Conservation (phyloP, 1,139 yeast genomes). For the Magnusiomyces ingens region DNA sequence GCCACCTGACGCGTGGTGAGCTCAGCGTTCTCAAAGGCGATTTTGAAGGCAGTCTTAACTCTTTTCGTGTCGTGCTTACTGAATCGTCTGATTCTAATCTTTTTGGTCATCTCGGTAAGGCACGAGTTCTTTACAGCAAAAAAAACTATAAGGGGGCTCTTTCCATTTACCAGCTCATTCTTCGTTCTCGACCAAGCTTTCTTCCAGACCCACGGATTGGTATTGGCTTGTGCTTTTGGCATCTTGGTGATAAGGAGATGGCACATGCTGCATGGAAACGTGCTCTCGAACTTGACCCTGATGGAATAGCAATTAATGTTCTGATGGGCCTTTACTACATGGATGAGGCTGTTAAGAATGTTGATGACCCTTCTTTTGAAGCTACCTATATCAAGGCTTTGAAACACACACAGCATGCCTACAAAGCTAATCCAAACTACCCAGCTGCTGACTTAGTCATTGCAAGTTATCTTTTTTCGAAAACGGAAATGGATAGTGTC, state of each 20-base stretch:
- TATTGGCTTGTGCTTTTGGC: slow-evolving; percentile 92
- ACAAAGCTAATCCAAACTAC: slow-evolving; percentile 33
- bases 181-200: slow-evolving; percentile 61
- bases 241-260: slow-evolving; percentile 65
- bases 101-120: slow-evolving; percentile 77
- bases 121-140: slow-evolving; percentile 67
- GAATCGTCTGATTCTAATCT: slow-evolving; percentile 47
- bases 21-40: slow-evolving; percentile 55
- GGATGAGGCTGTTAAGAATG: slow-evolving; percentile 35
- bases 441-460: slow-evolving; percentile 41
- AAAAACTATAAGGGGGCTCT: slow-evolving; percentile 69
- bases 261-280: slow-evolving; percentile 83
- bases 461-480: slow-evolving; percentile 54
- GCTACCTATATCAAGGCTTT: slow-evolving; percentile 32
- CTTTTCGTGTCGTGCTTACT: slow-evolving; percentile 34
- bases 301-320: slow-evolving; percentile 55
- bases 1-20: slow-evolving; percentile 53
- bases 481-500: slow-evolving; percentile 51
- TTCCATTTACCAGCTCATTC: slow-evolving; percentile 73
- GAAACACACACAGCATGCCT: slow-evolving; percentile 34
- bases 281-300: slow-evolving; percentile 58
- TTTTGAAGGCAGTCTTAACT: slow-evolving; percentile 50
- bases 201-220: slow-evolving; percentile 94
- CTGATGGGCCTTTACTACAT: slow-evolving; percentile 64
- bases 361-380: slow-evolving; percentile 27